Evolutionary conservation across 169 alveolate genomes (phyloP), one percentile per base, ranked within the genome.

Genomic region (Plasmodium fragile): DNA sequence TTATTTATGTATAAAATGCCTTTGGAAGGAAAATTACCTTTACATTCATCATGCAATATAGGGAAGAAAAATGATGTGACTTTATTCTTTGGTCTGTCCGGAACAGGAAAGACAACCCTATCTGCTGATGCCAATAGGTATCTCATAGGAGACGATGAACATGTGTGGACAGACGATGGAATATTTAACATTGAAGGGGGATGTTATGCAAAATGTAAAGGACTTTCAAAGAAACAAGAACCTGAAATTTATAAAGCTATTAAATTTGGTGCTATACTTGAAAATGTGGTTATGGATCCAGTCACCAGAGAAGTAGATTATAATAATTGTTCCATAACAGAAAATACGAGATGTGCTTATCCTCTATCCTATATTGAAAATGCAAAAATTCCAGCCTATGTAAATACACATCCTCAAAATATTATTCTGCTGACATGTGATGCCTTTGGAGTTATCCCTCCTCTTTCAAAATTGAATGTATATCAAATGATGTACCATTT

Each of bases 181-280:
- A 98, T 98, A 70, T 99, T 99, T 97, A 99, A 99, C 98, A 97
- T 99, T 82, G 99, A 99, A 96, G 99, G 99, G 55, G 99, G 99
- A 30, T 98, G 99, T 97, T 99, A 99, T 90, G 99, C 99, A 59
- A 98, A 98, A 93, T 96, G 98, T 95, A 97, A 97, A 78, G 98
- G 97, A 79, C 95, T 98, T 32, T 82, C 97, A 79, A 84, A 93
- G 53, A 99, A 96, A 85, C 97, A 97, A 78, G 99, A 99, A 95
- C 99, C 99, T 0, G 99, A 99, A 95, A 98, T 99, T 22, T 98
- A 82, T 95, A 97, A 97, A 72, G 99, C 99, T 5, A 97, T 98
- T 28, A 91, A 96, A 75, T 98, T 98, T 81, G 99, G 99, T 18
- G 83, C 99, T 11, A 96, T 98, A 78, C 91, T 98, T 28, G 99